Conservation (phyloP, 2,329 filamentous ascomycete genomes). For the Lizonia empirigonia region DNA sequence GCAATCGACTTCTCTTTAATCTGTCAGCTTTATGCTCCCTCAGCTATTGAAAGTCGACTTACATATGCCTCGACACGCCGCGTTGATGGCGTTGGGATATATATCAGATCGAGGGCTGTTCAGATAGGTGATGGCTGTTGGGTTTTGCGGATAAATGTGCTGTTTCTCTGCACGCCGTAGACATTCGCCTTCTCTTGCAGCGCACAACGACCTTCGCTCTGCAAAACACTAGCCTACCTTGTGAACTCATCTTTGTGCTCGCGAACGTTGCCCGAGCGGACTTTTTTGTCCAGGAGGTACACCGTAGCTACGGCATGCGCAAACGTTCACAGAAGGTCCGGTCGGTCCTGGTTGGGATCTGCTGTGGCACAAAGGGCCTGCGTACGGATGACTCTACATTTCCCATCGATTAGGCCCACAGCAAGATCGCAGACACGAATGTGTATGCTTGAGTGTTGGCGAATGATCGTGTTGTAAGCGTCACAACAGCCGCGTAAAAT, state of each 20-base stretch:
- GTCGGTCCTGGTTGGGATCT: background rate
- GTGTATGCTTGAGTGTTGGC: background rate
- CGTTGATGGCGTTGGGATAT: too few relatives aligned
- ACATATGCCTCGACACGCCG: slow-evolving; percentile 54
- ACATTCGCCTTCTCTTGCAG: background rate
- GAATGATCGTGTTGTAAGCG: background rate
- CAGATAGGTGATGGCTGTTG: too few relatives aligned
- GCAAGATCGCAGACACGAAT: slow-evolving; percentile 5
- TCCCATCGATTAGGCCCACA: background rate
- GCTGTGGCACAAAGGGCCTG: background rate
- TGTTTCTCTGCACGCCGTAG: too few relatives aligned
- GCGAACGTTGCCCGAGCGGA: background rate
- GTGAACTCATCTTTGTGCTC: background rate
- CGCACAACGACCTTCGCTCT: background rate
- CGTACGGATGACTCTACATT: background rate
- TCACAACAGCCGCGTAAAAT: background rate
- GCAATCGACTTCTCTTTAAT: slow-evolving; percentile 56
- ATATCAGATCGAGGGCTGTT: too few relatives aligned
- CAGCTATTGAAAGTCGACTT: too few relatives aligned
- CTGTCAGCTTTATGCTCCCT: background rate
- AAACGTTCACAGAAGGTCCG: background rate
- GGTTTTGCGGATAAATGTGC: too few relatives aligned
- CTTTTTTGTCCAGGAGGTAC: background rate
- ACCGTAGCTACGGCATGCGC: background rate
- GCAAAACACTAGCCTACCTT: background rate